phyloP scores from a whole-genome alignment of 2,329 filamentous ascomycete species.

The Pseudogymnoascus sp. region DNA sequence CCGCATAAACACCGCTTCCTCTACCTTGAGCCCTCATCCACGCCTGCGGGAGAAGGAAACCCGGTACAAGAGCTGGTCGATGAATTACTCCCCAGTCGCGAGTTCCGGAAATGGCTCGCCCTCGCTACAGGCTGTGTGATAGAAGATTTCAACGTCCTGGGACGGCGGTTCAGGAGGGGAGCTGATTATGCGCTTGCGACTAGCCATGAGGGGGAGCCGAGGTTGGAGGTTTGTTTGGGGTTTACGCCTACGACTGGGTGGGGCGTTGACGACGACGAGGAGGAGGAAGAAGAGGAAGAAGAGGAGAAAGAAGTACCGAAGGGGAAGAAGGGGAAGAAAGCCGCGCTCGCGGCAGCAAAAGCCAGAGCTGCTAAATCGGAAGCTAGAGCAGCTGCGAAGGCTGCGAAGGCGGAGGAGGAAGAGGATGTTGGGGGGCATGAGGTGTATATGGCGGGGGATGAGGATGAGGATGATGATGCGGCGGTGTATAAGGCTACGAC shows the following conservation, averaged over 20 bases:
- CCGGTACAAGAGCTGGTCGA: constrained; percentile 73
- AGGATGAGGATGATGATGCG: constrained; percentile 64
- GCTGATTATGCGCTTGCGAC: constrained; percentile 90
- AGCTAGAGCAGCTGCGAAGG: constrained; percentile 17
- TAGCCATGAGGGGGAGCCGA: constrained; percentile 66
- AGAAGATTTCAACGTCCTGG: constrained; percentile 67
- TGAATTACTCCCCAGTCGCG: constrained; percentile 70
- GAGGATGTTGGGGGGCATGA: constrained; percentile 68
- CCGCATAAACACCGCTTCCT: constrained; percentile 94
- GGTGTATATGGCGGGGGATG: constrained; percentile 89
- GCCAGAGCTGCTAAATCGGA: constrained; percentile 14
- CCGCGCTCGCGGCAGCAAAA: constrained; percentile 14
- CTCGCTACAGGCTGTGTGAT: constrained; percentile 70
- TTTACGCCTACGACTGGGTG: constrained; percentile 80
- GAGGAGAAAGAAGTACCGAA: constrained; percentile 26
- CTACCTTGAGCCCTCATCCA: constrained; percentile 56
- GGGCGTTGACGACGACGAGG: constrained; percentile 60
- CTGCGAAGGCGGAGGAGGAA: constrained; percentile 31
- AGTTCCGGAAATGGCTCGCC: constrained; percentile 85
- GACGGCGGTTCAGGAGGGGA: constrained; percentile 77
- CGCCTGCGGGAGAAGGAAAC: constrained; percentile 30
- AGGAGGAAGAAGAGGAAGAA: constrained; percentile 36
- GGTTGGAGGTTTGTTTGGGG: constrained; percentile 78
- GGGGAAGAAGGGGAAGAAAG: constrained; percentile 22
- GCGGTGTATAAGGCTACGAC: constrained; percentile 73